These are phyloP conservation scores for Suillus tomentosus DNA, from an alignment of 768 basidiomycete genomes.

Conservation along the genomic window DNA sequence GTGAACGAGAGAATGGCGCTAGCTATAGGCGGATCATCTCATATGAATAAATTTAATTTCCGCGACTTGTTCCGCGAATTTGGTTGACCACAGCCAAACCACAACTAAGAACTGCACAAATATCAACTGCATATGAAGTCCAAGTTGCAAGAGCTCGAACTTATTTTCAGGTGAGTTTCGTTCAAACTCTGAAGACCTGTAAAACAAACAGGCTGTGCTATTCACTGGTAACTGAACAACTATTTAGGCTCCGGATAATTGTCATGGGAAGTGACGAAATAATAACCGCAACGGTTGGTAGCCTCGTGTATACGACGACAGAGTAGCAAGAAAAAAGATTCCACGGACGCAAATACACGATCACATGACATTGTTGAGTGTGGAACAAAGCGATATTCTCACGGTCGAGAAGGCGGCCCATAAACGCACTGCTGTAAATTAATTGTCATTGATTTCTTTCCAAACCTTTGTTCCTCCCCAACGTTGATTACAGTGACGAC, in stretches of 20 bases:
- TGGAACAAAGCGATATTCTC: conserved; percentile 20
- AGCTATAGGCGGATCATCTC: neutral
- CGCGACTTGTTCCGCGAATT: neutral
- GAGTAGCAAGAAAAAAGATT: conserved; percentile 18
- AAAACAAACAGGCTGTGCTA: neutral
- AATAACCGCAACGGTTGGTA: conserved; percentile 18
- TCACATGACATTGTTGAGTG: conserved; percentile 39
- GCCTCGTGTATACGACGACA: conserved; percentile 37
- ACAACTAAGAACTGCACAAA: neutral
- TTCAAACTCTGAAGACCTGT: neutral
- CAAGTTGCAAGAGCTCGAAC: neutral
- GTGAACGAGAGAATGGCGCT: neutral
- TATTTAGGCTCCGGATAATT: neutral
- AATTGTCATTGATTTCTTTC: conserved; percentile 7
- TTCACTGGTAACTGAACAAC: neutral
- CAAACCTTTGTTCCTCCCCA: conserved; percentile 20
- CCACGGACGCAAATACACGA: conserved; percentile 27
- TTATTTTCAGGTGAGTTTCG: neutral
- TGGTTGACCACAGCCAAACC: neutral
- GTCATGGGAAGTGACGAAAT: conserved; percentile 9
- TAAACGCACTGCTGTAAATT: conserved; percentile 29
- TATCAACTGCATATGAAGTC: neutral
- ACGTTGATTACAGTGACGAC: conserved; percentile 26
- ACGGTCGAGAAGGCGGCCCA: conserved; percentile 28
- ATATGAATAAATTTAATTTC: neutral